These are phyloP conservation scores for Helicocarpus griseus DNA, from an alignment of 2,329 filamentous ascomycete species.

Conservation along the genomic window DNA sequence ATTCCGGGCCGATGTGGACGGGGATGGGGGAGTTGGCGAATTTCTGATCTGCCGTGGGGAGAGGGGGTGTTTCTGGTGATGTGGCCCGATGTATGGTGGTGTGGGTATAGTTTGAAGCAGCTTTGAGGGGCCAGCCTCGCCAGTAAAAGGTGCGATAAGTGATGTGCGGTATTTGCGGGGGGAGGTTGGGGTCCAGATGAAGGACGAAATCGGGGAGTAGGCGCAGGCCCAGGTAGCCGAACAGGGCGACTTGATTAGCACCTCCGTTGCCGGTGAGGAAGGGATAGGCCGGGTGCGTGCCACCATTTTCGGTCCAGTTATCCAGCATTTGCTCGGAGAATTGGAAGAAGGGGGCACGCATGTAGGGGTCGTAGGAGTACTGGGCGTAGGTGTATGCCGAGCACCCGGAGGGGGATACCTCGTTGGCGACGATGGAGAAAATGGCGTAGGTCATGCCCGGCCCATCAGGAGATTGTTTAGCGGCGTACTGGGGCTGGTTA, in stretches of 20 bases:
- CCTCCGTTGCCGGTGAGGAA: constrained; percentile 64
- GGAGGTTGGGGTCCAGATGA: constrained; percentile 54
- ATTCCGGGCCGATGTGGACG: constrained; percentile 44
- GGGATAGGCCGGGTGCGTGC: constrained; percentile 59
- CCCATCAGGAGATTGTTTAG: constrained; percentile 56
- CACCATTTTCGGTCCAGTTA: constrained; percentile 50
- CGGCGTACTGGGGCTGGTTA: constrained; percentile 46
- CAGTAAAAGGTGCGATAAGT: constrained; percentile 57
- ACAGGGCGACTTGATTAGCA: constrained; percentile 56
- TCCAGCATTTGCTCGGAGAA: constrained; percentile 61
- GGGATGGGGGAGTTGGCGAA: constrained; percentile 49
- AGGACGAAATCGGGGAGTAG: constrained; percentile 49
- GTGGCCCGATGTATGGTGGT: constrained; percentile 51
- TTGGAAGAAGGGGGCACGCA: constrained; percentile 58
- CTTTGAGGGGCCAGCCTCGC: constrained; percentile 54
- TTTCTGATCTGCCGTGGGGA: constrained; percentile 44
- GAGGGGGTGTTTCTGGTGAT: constrained; percentile 30
- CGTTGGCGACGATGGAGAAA: constrained; percentile 57
- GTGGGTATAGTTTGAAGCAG: constrained; percentile 53
- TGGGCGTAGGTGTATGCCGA: constrained; percentile 59
- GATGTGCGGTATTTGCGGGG: constrained; percentile 54
- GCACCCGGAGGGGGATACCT: constrained; percentile 57
- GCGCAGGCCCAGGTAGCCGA: constrained; percentile 57
- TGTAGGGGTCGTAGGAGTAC: constrained; percentile 54
- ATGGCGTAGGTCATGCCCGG: constrained; percentile 66